Evolutionary conservation across 345 rosid genomes (phyloP).

Genomic region (Eucalyptus sp.): DNA sequence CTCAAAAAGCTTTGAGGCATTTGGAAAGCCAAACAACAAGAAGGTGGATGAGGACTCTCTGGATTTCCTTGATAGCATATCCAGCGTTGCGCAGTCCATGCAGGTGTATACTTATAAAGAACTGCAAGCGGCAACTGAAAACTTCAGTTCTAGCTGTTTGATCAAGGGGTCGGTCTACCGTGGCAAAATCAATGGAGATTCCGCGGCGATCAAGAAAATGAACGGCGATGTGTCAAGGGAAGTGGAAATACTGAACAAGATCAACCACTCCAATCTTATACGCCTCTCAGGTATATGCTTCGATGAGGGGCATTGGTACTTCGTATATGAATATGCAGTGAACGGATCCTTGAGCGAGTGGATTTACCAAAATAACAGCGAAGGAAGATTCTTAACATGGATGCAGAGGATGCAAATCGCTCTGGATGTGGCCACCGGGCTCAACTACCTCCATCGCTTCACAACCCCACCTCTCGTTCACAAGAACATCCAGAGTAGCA

Average conservation of each 20-base stretch:
- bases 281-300: slow-evolving; percentile 68
- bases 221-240: slow-evolving; percentile 62
- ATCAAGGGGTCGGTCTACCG: slow-evolving; percentile 49
- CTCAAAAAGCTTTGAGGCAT: slow-evolving; percentile 17
- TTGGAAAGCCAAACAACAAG: slow-evolving; percentile 14
- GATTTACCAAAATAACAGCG: slow-evolving; percentile 20
- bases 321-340: slow-evolving; percentile 61
- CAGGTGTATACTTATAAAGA: slow-evolving; percentile 50
- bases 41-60: slow-evolving; percentile 29
- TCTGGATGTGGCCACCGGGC: slow-evolving; percentile 66
- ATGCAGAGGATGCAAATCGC: slow-evolving; percentile 48
- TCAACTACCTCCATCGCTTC: slow-evolving; percentile 69
- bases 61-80: slow-evolving; percentile 25
- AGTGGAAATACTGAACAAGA: slow-evolving; percentile 42
- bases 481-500: slow-evolving; percentile 34
- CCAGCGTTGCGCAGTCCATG: slow-evolving; percentile 39
- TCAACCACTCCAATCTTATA: slow-evolving; percentile 59
- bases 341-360: slow-evolving; percentile 67
- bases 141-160: slow-evolving; percentile 40
- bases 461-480: slow-evolving; percentile 42
- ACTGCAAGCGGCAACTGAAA: slow-evolving; percentile 47
- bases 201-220: slow-evolving; percentile 64
- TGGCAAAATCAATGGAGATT: slow-evolving; percentile 55
- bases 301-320: slow-evolving; percentile 53
- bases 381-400: slow-evolving; percentile 32